Conservation (phyloP, 2,329 filamentous ascomycete species). For the Biscogniauxia sp. region DNA sequence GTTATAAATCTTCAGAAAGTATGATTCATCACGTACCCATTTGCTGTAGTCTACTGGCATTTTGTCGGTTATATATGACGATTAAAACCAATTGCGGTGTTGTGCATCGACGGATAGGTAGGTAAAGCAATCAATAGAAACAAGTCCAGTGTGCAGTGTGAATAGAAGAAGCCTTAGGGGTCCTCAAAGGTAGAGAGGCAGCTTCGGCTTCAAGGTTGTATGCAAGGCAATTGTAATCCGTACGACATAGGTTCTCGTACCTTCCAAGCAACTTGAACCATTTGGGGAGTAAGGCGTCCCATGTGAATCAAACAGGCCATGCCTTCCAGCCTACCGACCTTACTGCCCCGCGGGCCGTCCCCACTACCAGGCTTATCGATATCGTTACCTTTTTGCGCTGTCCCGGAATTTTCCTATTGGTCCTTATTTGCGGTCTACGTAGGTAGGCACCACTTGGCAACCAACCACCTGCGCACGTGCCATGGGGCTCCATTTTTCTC, state of each 20-base stretch:
- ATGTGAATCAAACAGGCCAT: too few relatives aligned
- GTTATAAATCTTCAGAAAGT: neutral
- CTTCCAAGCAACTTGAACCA: neutral
- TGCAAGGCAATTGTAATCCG: too few relatives aligned
- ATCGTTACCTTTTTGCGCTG: neutral
- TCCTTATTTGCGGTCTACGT: neutral
- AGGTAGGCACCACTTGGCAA: neutral
- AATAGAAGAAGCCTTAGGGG: too few relatives aligned
- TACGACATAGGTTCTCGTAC: neutral
- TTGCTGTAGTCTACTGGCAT: constrained; percentile 65
- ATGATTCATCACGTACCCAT: constrained; percentile 49
- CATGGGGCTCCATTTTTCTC: too few relatives aligned
- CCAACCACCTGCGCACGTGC: neutral
- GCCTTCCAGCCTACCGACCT: too few relatives aligned
- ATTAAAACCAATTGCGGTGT: too few relatives aligned
- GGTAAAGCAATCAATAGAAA: too few relatives aligned
- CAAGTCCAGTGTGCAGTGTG: too few relatives aligned
- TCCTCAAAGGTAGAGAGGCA: too few relatives aligned
- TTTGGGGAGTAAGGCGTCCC: neutral
- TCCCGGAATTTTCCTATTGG: too few relatives aligned
- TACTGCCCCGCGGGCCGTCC: neutral
- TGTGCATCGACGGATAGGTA: too few relatives aligned
- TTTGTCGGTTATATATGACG: constrained; percentile 13
- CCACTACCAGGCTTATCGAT: neutral
- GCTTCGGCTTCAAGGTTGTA: too few relatives aligned